Conservation (phyloP, 192 early-diverging fungal genomes). For the Linnemannia elongata region DNA sequence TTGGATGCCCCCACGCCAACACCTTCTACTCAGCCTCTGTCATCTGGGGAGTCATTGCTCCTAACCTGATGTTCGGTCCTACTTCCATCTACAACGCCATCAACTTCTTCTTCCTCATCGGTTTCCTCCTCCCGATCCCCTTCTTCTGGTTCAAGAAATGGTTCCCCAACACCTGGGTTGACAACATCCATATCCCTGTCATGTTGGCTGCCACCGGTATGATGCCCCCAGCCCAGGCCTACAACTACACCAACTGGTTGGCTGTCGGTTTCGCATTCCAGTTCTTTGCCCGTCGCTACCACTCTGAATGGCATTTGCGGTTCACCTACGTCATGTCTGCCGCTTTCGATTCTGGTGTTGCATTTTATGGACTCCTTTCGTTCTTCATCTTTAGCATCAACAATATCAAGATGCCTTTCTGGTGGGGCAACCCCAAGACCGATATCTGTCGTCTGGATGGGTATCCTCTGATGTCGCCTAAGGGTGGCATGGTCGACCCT, state of each 20-base stretch:
- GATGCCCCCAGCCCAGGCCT: constrained; percentile 66
- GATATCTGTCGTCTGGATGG: constrained; percentile 20
- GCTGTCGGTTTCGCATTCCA: constrained; percentile 64
- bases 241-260: constrained; percentile 59
- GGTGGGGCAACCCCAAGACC: constrained; percentile 25
- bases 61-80: constrained; percentile 66
- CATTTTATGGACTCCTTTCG: constrained; percentile 39
- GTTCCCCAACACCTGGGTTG: constrained; percentile 60
- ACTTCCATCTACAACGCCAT: constrained; percentile 45
- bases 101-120: constrained; percentile 60
- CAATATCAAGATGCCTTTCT: background rate
- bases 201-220: constrained; percentile 62
- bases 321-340: constrained; percentile 78
- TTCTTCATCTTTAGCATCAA: constrained; percentile 46
- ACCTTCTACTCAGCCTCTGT: constrained; percentile 73
- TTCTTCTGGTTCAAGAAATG: constrained; percentile 64
- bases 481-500: background rate
- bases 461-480: background rate
- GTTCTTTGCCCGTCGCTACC: constrained; percentile 63
- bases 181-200: constrained; percentile 68
- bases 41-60: constrained; percentile 82
- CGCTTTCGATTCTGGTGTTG: constrained; percentile 63
- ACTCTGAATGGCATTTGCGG: constrained; percentile 66
- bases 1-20: constrained; percentile 52
- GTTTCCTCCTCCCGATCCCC: constrained; percentile 65